phyloP scores from a whole-genome alignment of 192 early-diverging fungal species.

The Oehlia diaphana region DNA sequence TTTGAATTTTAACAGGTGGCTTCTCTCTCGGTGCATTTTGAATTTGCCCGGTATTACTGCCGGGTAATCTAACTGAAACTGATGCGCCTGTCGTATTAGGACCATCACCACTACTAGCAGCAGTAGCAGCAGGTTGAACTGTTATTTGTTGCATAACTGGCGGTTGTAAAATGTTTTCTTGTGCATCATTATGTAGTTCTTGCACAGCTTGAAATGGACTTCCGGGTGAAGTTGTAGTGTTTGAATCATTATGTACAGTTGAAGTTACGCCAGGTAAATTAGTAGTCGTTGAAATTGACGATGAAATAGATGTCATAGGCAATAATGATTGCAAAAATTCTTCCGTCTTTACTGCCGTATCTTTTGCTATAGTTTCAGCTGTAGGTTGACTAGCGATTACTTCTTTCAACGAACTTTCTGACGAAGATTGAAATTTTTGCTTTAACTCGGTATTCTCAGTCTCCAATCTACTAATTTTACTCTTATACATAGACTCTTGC shows the following conservation, averaged over 20 bases:
- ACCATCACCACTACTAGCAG: neutral
- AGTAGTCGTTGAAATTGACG: neutral
- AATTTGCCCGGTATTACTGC: neutral
- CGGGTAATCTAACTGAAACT: neutral
- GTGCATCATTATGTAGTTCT: neutral
- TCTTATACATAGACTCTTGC: conserved; percentile 2
- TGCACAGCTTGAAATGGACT: neutral
- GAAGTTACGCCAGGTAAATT: neutral
- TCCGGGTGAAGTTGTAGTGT: neutral
- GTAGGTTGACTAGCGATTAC: neutral
- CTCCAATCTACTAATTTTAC: neutral
- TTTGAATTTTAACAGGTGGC: conserved; percentile 2
- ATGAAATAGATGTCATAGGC: neutral
- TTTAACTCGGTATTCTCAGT: conserved; percentile 3
- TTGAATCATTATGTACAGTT: neutral
- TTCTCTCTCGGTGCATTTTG: neutral
- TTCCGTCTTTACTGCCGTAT: neutral
- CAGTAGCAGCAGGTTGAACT: neutral
- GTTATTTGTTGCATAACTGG: neutral
- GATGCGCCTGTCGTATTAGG: neutral
- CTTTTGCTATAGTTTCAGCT: neutral
- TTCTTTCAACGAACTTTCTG: neutral
- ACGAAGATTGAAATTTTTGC: neutral
- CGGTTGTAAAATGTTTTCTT: neutral
- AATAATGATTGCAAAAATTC: neutral